phyloP scores from a whole-genome alignment of 1,284 basidiomycete species.

The Bjerkandera adusta region DNA sequence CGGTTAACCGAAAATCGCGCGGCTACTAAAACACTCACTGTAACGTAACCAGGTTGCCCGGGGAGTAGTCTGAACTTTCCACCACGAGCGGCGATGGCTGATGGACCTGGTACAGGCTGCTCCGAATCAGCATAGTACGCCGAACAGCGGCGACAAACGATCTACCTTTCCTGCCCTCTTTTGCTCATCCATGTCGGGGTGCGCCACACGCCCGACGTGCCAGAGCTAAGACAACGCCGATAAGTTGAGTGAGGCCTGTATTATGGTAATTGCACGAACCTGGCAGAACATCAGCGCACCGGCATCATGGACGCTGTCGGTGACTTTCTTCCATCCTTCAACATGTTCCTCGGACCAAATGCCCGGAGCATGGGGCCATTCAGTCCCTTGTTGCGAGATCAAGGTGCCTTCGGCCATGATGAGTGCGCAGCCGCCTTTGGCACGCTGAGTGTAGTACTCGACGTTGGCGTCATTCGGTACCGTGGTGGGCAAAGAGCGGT shows the following conservation, averaged over 20 bases:
- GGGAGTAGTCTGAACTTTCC: constrained; percentile 10
- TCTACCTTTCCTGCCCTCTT: constrained; percentile 7
- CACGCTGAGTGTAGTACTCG: constrained; percentile 45
- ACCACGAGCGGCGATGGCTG: constrained; percentile 7
- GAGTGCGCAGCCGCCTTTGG: constrained; percentile 36
- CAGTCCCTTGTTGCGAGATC: constrained; percentile 36
- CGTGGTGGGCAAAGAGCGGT: constrained; percentile 24
- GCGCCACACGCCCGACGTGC: constrained; percentile 10
- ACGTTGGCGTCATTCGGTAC: constrained; percentile 24
- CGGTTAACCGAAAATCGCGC: neutral
- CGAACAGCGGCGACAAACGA: neutral
- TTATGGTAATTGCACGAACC: neutral
- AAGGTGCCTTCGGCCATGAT: constrained; percentile 44
- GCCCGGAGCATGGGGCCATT: constrained; percentile 34
- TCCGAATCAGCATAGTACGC: neutral
- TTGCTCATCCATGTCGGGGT: constrained; percentile 11
- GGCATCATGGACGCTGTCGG: constrained; percentile 9
- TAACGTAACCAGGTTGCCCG: constrained; percentile 8
- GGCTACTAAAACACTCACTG: neutral
- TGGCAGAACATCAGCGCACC: constrained; percentile 14
- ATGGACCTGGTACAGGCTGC: constrained; percentile 7
- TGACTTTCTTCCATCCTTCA: constrained; percentile 40
- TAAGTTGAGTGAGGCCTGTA: neutral
- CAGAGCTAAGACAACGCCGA: neutral
- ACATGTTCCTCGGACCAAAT: constrained; percentile 42